These are phyloP conservation scores for Udeniomyces megalosporus DNA, from an alignment of 768 basidiomycete species.

Conservation along the genomic window DNA sequence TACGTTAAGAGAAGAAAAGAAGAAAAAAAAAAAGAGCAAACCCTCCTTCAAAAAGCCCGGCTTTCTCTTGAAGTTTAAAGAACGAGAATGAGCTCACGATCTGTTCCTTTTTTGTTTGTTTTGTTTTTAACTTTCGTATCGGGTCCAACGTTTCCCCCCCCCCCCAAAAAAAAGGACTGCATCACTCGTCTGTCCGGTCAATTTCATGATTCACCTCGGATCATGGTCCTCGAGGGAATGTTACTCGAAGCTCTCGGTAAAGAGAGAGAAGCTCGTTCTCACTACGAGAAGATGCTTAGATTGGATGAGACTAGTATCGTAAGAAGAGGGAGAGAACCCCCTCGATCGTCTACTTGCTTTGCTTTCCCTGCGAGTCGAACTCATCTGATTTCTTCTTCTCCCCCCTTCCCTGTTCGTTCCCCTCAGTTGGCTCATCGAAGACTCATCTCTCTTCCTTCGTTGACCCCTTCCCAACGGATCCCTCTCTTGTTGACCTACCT, in stretches of 20 bases:
- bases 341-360: no score
- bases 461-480: constrained; percentile 3
- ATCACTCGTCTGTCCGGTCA: constrained; percentile 44
- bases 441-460: constrained; percentile 9
- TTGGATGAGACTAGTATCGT: constrained; percentile 57
- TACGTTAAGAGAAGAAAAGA: no score
- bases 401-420: neutral
- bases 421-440: constrained; percentile 4
- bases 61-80: neutral
- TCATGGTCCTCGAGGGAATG: constrained; percentile 60
- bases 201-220: constrained; percentile 66
- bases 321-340: no score
- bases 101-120: neutral
- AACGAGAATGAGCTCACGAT: neutral
- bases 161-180: constrained; percentile 40
- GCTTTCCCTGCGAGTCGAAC: no score
- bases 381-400: neutral
- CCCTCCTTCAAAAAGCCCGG: no score
- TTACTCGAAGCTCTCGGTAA: constrained; percentile 54
- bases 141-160: neutral
- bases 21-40: no score
- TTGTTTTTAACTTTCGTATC: neutral
- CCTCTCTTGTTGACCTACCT: constrained; percentile 44
- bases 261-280: constrained; percentile 42
- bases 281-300: constrained; percentile 46